Conservation (phyloP, 2,329 filamentous ascomycete species). For the Colletotrichum siamense region DNA sequence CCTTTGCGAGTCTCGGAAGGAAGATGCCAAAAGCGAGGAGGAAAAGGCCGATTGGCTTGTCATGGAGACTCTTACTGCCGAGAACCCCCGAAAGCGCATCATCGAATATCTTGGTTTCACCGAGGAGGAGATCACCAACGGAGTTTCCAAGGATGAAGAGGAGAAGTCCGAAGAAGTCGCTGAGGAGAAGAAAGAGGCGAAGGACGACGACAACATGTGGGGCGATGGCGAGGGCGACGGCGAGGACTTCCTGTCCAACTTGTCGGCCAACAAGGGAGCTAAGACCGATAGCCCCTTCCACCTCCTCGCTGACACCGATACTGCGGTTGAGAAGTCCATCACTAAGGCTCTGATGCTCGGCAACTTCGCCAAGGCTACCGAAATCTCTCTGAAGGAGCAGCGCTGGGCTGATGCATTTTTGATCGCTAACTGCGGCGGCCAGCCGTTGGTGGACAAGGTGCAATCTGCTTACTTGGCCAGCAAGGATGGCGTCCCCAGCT, state of each 20-base stretch:
- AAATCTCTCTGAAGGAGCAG: slow-evolving; percentile 86
- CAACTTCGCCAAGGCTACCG: slow-evolving; percentile 87
- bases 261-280: slow-evolving; percentile 87
- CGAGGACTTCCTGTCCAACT: slow-evolving; percentile 78
- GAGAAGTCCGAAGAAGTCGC: slow-evolving; percentile 35
- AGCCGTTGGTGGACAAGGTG: slow-evolving; percentile 91
- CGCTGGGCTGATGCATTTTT: slow-evolving; percentile 96
- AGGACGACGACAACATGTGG: slow-evolving; percentile 73
- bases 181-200: slow-evolving; percentile 33
- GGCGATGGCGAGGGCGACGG: slow-evolving; percentile 69
- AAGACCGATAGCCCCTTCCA: slow-evolving; percentile 96
- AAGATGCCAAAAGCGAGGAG: slow-evolving; percentile 79
- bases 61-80: slow-evolving; percentile 84
- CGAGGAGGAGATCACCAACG: slow-evolving; percentile 60
- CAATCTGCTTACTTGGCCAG: slow-evolving; percentile 89
- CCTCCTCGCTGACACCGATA: slow-evolving; percentile 84
- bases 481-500: slow-evolving; percentile 84
- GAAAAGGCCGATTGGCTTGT: slow-evolving; percentile 97
- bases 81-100: slow-evolving; percentile 85
- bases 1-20: slow-evolving; percentile 82
- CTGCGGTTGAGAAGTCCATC: slow-evolving; percentile 82
- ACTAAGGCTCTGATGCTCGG: slow-evolving; percentile 89
- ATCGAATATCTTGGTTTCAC: slow-evolving; percentile 90
- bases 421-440: slow-evolving; percentile 95
- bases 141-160: slow-evolving; percentile 41